phyloP scores from a whole-genome alignment of 768 basidiomycete species.

The Podaxis mareebaensis region DNA sequence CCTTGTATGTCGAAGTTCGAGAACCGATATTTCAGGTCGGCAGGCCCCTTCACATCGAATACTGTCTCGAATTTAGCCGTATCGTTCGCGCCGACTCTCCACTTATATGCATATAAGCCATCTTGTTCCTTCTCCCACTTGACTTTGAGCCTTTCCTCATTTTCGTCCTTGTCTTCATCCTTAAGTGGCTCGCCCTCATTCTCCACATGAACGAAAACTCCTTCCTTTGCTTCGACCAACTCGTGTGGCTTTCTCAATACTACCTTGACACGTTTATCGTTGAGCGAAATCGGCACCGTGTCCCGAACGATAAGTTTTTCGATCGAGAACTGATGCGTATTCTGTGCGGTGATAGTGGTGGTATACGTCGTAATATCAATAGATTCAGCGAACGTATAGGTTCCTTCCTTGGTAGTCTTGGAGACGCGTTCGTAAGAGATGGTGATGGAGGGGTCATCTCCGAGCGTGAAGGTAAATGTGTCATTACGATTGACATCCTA shows the following conservation, averaged over 20 bases:
- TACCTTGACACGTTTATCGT: constrained; percentile 45
- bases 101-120: constrained; percentile 52
- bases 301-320: constrained; percentile 47
- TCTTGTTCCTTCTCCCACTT: constrained; percentile 13
- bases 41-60: constrained; percentile 39
- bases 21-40: constrained; percentile 1
- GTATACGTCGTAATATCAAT: constrained; percentile 45
- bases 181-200: background rate
- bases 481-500: constrained; percentile 52
- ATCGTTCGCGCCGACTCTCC: constrained; percentile 1
- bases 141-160: constrained; percentile 30
- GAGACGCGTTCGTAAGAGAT: constrained; percentile 45
- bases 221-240: constrained; percentile 47
- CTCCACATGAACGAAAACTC: constrained; percentile 27
- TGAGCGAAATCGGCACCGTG: constrained; percentile 37
- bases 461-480: constrained; percentile 56
- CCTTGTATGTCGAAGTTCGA: background rate
- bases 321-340: constrained; percentile 49
- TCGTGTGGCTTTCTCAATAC: constrained; percentile 46
- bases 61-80: constrained; percentile 40
- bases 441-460: constrained; percentile 43
- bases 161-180: background rate
- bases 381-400: constrained; percentile 46
- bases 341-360: constrained; percentile 44
- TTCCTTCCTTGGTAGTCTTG: constrained; percentile 33